phyloP scores from a whole-genome alignment of 1,284 basidiomycete genomes.

The Sporisorium reilianum region DNA sequence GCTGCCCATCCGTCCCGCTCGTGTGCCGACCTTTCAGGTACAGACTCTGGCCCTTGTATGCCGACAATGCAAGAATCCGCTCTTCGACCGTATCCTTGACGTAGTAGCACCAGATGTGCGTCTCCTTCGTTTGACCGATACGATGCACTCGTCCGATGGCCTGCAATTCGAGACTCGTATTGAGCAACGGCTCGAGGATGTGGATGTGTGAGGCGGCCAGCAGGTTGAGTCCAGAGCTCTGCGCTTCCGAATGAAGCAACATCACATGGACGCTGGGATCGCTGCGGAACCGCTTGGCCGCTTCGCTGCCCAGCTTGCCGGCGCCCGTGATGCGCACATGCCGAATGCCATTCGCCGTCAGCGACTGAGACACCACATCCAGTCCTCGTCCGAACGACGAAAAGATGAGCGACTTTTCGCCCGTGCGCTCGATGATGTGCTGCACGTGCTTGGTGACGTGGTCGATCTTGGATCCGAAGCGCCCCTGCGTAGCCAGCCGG shows the following conservation, averaged over 20 bases:
- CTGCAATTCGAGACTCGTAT: conserved; percentile 62
- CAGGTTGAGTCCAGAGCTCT: conserved; percentile 64
- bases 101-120: conserved; percentile 60
- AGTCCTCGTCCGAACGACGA: conserved; percentile 64
- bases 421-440: conserved; percentile 39
- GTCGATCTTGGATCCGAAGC: conserved; percentile 65
- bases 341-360: conserved; percentile 56
- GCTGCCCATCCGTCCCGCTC: conserved; percentile 15
- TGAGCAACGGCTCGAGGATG: conserved; percentile 65
- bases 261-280: conserved; percentile 51
- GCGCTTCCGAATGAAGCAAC: conserved; percentile 65
- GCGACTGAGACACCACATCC: conserved; percentile 59
- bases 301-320: conserved; percentile 38
- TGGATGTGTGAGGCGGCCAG: conserved; percentile 59
- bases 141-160: conserved; percentile 65
- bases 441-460: conserved; percentile 58
- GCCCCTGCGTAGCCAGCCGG: conserved; percentile 38
- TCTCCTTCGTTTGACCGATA: conserved; percentile 63
- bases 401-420: conserved; percentile 65
- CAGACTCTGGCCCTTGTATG: conserved; percentile 52
- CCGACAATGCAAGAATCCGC: conserved; percentile 52
- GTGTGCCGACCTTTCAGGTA: conserved; percentile 48
- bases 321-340: conserved; percentile 52
- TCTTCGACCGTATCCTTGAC: conserved; percentile 64
- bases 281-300: conserved; percentile 51